Evolutionary conservation across 768 basidiomycete genomes (phyloP).

Genomic region (Mycena vulgaris): DNA sequence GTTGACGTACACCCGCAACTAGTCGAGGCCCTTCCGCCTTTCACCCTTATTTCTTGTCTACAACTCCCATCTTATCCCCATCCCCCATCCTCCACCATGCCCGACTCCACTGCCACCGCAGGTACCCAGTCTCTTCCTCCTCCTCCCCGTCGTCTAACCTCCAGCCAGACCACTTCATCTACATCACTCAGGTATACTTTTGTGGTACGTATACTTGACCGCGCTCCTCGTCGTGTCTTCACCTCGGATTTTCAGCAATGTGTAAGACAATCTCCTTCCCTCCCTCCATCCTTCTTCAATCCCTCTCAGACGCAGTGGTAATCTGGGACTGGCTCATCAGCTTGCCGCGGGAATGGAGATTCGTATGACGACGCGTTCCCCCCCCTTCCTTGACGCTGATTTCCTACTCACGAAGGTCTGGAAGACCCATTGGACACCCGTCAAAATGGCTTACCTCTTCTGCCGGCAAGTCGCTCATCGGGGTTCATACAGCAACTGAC

Average conservation of each 20-base stretch:
- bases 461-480: conserved; percentile 72
- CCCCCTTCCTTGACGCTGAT: conserved; percentile 40
- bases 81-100: conserved; percentile 44
- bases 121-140: not conserved
- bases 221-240: conserved; percentile 44
- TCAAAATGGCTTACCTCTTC: conserved; percentile 87
- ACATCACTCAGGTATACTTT: conserved; percentile 79
- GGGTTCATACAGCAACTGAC: conserved; percentile 22
- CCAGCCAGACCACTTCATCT: conserved; percentile 83
- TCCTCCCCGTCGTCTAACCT: conserved; percentile 52
- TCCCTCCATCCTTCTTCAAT: not conserved
- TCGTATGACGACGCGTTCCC: conserved; percentile 60
- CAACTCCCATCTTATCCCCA: conserved; percentile 36
- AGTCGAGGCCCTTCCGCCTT: conserved; percentile 19
- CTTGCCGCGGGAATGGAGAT: conserved; percentile 82
- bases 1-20: conserved; percentile 31
- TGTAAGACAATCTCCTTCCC: conserved; percentile 60
- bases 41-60: conserved; percentile 41
- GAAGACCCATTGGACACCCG: conserved; percentile 89
- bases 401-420: conserved; percentile 69
- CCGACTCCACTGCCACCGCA: conserved; percentile 40
- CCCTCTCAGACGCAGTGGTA: conserved; percentile 77
- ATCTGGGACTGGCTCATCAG: conserved; percentile 91
- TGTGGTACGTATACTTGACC: conserved; percentile 75
- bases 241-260: conserved; percentile 70